phyloP scores from a whole-genome alignment of 805 yeast species.

The Ogataea nitratoaversa region DNA sequence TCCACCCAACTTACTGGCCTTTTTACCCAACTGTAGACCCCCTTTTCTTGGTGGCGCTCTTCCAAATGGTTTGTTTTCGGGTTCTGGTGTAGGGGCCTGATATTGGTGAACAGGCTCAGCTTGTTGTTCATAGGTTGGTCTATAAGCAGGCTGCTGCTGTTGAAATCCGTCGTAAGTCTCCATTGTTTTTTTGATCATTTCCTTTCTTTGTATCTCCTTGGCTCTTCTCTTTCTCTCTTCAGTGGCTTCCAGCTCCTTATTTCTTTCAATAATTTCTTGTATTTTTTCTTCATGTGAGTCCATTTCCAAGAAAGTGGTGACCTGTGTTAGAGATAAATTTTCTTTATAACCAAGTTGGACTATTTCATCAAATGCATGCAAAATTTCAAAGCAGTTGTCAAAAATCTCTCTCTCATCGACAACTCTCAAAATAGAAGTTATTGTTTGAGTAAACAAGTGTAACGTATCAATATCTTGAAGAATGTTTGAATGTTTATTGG shows the following conservation, averaged over 20 bases:
- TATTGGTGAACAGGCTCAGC: constrained; percentile 18
- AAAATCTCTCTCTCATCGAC: constrained; percentile 81
- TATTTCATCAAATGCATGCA: constrained; percentile 92
- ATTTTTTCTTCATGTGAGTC: constrained; percentile 98
- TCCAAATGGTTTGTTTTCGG: constrained; percentile 9
- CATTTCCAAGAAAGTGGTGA: constrained; percentile 89
- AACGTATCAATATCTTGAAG: constrained; percentile 92
- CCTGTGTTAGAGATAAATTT: constrained; percentile 74
- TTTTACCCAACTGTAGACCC: constrained; percentile 77
- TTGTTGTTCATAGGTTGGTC: constrained; percentile 20
- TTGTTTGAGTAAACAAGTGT: constrained; percentile 77
- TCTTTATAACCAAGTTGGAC: constrained; percentile 87
- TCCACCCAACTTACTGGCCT: constrained; percentile 25
- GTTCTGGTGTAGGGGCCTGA: constrained; percentile 13
- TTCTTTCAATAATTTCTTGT: constrained; percentile 94
- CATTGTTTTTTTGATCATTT: constrained; percentile 60
- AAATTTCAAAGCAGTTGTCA: constrained; percentile 80
- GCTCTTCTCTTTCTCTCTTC: constrained; percentile 97
- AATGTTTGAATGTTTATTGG: constrained; percentile 87
- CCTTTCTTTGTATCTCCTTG: constrained; percentile 79
- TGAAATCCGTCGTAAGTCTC: constrained; percentile 30
- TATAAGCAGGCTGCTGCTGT: constrained; percentile 11
- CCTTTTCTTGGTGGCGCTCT: constrained; percentile 49
- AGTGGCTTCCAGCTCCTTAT: constrained; percentile 93
- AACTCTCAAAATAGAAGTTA: constrained; percentile 64